These are phyloP conservation scores for Combretum micranthum DNA, from an alignment of 345 rosid genomes.

Conservation along the genomic window DNA sequence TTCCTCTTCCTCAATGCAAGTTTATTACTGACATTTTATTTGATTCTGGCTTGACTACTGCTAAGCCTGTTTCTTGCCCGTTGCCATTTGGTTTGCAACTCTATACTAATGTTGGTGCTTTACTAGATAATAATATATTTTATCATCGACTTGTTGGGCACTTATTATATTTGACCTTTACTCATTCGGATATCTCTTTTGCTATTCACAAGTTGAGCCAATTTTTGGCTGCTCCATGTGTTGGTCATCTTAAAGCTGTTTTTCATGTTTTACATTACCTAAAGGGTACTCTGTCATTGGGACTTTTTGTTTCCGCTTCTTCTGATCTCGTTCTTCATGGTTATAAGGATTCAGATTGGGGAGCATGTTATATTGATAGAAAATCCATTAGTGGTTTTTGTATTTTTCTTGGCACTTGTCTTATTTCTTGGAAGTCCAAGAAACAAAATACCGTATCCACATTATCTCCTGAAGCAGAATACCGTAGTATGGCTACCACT, in stretches of 20 bases:
- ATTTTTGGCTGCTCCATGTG: not conserved
- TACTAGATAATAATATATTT: not conserved
- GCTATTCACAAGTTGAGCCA: not conserved
- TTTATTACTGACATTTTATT: not conserved
- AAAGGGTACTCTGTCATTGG: not conserved
- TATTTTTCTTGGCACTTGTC: not conserved
- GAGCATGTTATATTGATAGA: not conserved
- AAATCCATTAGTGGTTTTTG: not conserved
- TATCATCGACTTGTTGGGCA: not conserved
- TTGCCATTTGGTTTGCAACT: not conserved
- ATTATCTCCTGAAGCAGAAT: not conserved
- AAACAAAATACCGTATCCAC: not conserved
- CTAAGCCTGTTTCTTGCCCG: not conserved
- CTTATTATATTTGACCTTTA: not conserved
- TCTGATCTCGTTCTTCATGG: not conserved
- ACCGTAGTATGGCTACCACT: not conserved
- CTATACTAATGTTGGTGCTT: not conserved
- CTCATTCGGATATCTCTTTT: not conserved
- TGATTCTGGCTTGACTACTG: not conserved
- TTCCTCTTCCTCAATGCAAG: too few species aligned
- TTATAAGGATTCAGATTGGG: not conserved
- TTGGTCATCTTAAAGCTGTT: not conserved
- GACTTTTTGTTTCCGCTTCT: not conserved
- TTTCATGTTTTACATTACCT: not conserved
- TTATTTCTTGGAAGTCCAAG: not conserved